Conservation (phyloP, 116 monocot species). For the Phalaenopsis hybrid region DNA sequence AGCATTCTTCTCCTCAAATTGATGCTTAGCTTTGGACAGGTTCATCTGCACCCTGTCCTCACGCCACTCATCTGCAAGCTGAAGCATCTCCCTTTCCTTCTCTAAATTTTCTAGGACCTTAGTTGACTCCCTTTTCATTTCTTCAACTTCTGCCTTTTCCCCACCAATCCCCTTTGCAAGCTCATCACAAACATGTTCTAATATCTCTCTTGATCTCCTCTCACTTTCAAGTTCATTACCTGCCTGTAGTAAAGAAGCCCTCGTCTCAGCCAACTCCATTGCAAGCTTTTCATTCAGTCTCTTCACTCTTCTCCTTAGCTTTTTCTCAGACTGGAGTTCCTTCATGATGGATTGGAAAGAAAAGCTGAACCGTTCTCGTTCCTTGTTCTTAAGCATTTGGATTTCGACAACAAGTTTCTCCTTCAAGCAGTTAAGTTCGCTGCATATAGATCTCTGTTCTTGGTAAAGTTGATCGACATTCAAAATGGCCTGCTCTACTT, state of each 20-base stretch:
- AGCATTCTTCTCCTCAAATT: slow-evolving; percentile 81
- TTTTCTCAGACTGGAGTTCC: slow-evolving; percentile 55
- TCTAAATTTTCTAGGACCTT: slow-evolving; percentile 60
- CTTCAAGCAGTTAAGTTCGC: slow-evolving; percentile 16
- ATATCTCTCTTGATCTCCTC: slow-evolving; percentile 51
- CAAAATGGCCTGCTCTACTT: slow-evolving; percentile 37
- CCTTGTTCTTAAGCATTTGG: slow-evolving; percentile 29
- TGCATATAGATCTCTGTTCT: slow-evolving; percentile 20
- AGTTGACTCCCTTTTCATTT: slow-evolving; percentile 52
- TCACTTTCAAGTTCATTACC: slow-evolving; percentile 48
- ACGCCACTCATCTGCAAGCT: slow-evolving; percentile 67
- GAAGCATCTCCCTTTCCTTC: slow-evolving; percentile 86
- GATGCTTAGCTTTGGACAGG: slow-evolving; percentile 55
- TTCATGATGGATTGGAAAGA: slow-evolving; percentile 30
- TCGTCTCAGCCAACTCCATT: slow-evolving; percentile 30
- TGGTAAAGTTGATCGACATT: slow-evolving; percentile 35
- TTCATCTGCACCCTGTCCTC: slow-evolving; percentile 91
- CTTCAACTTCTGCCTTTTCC: slow-evolving; percentile 61
- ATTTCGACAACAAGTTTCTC: slow-evolving; percentile 31
- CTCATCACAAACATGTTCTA: slow-evolving; percentile 61
- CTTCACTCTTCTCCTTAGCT: slow-evolving; percentile 42
- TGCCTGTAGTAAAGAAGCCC: slow-evolving; percentile 24
- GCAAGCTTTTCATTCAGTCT: slow-evolving; percentile 55
- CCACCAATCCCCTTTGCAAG: slow-evolving; percentile 49
- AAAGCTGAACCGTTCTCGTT: slow-evolving; percentile 29